Evolutionary conservation across 106 monocot species (phyloP).

Genomic region (Hemerocallis citrina): DNA sequence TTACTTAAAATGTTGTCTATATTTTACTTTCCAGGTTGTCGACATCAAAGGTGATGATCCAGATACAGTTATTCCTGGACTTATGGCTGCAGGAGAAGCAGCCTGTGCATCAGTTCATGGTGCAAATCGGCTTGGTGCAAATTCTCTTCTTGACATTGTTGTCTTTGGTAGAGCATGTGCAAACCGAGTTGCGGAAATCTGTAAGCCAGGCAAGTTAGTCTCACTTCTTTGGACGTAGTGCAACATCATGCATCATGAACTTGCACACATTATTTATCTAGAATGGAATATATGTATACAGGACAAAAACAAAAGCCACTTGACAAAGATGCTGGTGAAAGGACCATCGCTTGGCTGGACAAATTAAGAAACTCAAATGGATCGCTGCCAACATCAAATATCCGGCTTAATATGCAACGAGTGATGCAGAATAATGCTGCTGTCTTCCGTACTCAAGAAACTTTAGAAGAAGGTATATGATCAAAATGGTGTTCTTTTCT

Average conservation of each 20-base stretch:
- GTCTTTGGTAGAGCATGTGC: constrained; percentile 99
- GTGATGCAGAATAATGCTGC: constrained; percentile 99
- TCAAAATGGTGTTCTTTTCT: too few relatives aligned
- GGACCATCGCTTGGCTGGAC: constrained; percentile 89
- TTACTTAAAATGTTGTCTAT: too few relatives aligned
- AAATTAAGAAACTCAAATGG: constrained; percentile 90
- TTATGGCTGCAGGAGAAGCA: constrained; percentile 96
- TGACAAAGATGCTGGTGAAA: constrained; percentile 71
- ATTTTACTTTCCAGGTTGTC: constrained; percentile 50
- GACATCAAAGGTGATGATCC: constrained; percentile 64
- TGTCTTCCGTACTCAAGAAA: constrained; percentile 95
- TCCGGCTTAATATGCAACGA: constrained; percentile 95
- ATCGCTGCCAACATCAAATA: constrained; percentile 79
- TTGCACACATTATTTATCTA: background rate
- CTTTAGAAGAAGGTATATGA: constrained; percentile 77
- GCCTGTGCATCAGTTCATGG: constrained; percentile 99
- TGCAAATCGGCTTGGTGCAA: constrained; percentile 94
- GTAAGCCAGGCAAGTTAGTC: constrained; percentile 56
- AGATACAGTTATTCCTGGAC: constrained; percentile 79
- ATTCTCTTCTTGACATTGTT: constrained; percentile 97
- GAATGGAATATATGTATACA: constrained; percentile 12
- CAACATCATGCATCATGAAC: background rate
- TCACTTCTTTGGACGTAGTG: background rate
- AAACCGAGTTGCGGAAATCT: constrained; percentile 82
- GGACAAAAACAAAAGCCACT: constrained; percentile 83